A percentile compares a stretch with the other conserved stretches of the same genome.
These are phyloP conservation scores for Termitomyces titanicus DNA, from an alignment of 768 basidiomycete genomes.

Conservation along the genomic window DNA sequence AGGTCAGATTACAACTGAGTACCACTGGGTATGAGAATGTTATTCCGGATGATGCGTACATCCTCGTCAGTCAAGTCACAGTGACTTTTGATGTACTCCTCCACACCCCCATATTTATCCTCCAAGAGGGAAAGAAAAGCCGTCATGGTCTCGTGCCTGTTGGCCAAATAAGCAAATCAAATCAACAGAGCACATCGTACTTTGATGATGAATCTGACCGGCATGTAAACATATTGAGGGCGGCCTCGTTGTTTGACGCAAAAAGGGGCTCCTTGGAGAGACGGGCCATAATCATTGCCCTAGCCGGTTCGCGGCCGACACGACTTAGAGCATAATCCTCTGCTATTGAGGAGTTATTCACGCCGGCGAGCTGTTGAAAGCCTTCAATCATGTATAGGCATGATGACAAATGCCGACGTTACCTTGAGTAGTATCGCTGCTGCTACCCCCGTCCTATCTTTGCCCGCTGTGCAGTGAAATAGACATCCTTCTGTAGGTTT, in stretches of 20 bases:
- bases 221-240: constrained; percentile 81
- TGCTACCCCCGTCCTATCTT: constrained; percentile 76
- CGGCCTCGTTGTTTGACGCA: constrained; percentile 68
- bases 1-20: constrained; percentile 12
- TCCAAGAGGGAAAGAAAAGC: constrained; percentile 61
- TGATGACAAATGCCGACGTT: constrained; percentile 3
- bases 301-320: constrained; percentile 75
- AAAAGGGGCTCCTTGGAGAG: constrained; percentile 71
- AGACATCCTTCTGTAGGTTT: constrained; percentile 59
- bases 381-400: not conserved
- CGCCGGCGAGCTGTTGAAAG: constrained; percentile 62
- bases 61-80: constrained; percentile 63
- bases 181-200: not conserved
- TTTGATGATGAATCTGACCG: constrained; percentile 50
- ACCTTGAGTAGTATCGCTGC: constrained; percentile 75
- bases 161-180: not conserved
- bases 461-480: constrained; percentile 85
- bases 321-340: constrained; percentile 76
- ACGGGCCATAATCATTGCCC: constrained; percentile 65
- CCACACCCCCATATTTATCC: constrained; percentile 64
- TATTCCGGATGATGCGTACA: constrained; percentile 51
- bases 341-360: constrained; percentile 59
- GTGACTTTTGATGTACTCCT: constrained; percentile 55
- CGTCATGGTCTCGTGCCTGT: constrained; percentile 73
- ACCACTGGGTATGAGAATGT: constrained; percentile 41